These are phyloP conservation scores for Trypanosoma melophagium DNA, from an alignment of 208 protist genomes.

Conservation along the genomic window DNA sequence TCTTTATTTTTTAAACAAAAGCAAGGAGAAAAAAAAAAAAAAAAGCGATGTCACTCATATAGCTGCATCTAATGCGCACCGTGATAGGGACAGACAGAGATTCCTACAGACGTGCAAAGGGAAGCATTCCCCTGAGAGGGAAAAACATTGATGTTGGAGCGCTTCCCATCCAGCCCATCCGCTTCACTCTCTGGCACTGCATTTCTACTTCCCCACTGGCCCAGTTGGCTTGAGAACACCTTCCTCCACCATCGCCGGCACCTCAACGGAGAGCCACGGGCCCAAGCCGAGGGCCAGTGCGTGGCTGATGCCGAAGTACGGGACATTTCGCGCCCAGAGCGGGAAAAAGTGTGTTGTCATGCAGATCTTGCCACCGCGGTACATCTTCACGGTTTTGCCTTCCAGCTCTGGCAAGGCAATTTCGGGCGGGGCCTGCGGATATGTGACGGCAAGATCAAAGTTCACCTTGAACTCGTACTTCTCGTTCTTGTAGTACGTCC, in stretches of 20 bases:
- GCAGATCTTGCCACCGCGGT: slow-evolving; percentile 98
- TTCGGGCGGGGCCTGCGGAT: slow-evolving; percentile 95
- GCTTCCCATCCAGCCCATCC: background rate
- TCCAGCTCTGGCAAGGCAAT: slow-evolving; percentile 96
- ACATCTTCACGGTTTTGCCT: slow-evolving; percentile 99
- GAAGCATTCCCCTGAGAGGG: too few relatives aligned
- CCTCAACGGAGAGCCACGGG: slow-evolving; percentile 97
- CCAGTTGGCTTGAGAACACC: slow-evolving; percentile 70
- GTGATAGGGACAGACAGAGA: too few relatives aligned
- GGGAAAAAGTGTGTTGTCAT: slow-evolving; percentile 98
- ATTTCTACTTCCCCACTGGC: background rate
- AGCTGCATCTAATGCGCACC: background rate
- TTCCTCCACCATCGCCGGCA: slow-evolving; percentile 94
- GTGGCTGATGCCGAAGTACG: slow-evolving; percentile 98
- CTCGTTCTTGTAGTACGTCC: slow-evolving; percentile 94
- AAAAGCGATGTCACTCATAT: slow-evolving; percentile 5
- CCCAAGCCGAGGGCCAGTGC: slow-evolving; percentile 95
- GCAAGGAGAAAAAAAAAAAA: slow-evolving; percentile 15
- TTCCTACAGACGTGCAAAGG: too few relatives aligned
- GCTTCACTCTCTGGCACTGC: background rate
- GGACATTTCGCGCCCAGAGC: slow-evolving; percentile 96
- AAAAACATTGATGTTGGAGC: background rate
- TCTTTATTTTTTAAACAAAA: background rate
- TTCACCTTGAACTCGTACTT: slow-evolving; percentile 97
- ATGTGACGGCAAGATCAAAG: slow-evolving; percentile 97